A percentile compares a stretch with the other conserved stretches of the same genome.
phyloP scores from a whole-genome alignment of 108 stramenopile species.

The Parietichytrium sp. region DNA sequence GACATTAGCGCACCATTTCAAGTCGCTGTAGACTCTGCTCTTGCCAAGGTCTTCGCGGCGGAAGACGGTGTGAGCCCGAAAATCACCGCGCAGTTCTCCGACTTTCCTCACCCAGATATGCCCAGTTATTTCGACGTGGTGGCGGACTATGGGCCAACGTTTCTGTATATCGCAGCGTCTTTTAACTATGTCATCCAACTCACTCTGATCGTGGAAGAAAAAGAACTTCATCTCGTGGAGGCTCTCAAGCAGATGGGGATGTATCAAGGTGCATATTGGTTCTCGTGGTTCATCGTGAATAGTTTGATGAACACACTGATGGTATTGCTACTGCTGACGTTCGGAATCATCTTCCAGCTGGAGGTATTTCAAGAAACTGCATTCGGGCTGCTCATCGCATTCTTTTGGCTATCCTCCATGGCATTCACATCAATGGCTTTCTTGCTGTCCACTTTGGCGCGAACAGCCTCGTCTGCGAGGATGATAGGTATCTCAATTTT shows the following conservation, averaged over 20 bases:
- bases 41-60: neutral
- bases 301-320: neutral
- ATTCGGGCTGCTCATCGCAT: neutral
- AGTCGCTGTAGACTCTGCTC: neutral
- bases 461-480: neutral
- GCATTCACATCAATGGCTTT: constrained; percentile 16
- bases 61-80: neutral
- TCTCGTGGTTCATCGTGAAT: constrained; percentile 23
- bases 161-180: constrained; percentile 10
- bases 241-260: constrained; percentile 37
- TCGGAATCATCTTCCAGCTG: neutral
- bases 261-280: neutral
- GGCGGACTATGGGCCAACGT: neutral
- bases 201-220: constrained; percentile 24
- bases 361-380: constrained; percentile 24
- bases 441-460: neutral
- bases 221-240: constrained; percentile 10
- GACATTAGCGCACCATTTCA: neutral
- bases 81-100: neutral
- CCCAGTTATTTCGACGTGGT: neutral
- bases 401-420: constrained; percentile 33
- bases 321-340: neutral
- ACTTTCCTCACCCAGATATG: constrained; percentile 38
- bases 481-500: neutral
- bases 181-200: constrained; percentile 39